A percentile compares a stretch with the other conserved stretches of the same genome.
Conservation (phyloP, 768 basidiomycete species). For the Leccinum boreale region DNA sequence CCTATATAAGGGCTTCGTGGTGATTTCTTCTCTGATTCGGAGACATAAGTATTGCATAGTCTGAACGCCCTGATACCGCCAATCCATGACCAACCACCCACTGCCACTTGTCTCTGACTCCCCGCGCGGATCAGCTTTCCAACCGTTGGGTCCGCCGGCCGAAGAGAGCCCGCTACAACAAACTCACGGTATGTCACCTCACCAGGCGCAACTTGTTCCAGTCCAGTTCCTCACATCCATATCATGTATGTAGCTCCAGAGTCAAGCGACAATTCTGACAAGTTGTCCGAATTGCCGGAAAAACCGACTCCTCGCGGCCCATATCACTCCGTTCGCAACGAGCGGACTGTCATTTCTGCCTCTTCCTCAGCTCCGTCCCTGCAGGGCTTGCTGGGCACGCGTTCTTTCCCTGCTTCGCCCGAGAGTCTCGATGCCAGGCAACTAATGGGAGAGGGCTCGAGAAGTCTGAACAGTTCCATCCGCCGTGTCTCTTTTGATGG, state of each 20-base stretch:
- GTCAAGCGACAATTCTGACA: slow-evolving; percentile 34
- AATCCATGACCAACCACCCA: slow-evolving; percentile 20
- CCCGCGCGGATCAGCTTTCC: slow-evolving; percentile 9
- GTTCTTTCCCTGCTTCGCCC: slow-evolving; percentile 16
- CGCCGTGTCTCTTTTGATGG: slow-evolving; percentile 54
- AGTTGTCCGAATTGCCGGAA: slow-evolving; percentile 38
- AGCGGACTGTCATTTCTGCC: slow-evolving; percentile 37
- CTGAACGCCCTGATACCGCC: background rate
- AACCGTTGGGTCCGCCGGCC: background rate
- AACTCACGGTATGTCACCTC: slow-evolving; percentile 11
- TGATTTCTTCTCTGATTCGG: background rate
- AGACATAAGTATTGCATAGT: slow-evolving; percentile 2
- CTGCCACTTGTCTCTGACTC: slow-evolving; percentile 14
- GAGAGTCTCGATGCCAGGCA: slow-evolving; percentile 13
- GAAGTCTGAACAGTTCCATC: slow-evolving; percentile 42
- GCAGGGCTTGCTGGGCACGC: slow-evolving; percentile 23
- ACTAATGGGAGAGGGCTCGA: slow-evolving; percentile 36
- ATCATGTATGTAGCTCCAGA: slow-evolving; percentile 10
- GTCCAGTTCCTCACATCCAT: background rate
- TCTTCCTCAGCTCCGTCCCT: slow-evolving; percentile 43
- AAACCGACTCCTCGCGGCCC: slow-evolving; percentile 34
- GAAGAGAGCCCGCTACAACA: background rate
- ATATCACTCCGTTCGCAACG: slow-evolving; percentile 31
- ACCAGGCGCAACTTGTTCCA: background rate
- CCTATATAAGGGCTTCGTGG: slow-evolving; percentile 16